Percentiles rank a stretch among this genome's conserved stretches.
These are phyloP conservation scores for Fusarium albidum DNA, from an alignment of 2,329 filamentous ascomycete species.

Conservation along the genomic window DNA sequence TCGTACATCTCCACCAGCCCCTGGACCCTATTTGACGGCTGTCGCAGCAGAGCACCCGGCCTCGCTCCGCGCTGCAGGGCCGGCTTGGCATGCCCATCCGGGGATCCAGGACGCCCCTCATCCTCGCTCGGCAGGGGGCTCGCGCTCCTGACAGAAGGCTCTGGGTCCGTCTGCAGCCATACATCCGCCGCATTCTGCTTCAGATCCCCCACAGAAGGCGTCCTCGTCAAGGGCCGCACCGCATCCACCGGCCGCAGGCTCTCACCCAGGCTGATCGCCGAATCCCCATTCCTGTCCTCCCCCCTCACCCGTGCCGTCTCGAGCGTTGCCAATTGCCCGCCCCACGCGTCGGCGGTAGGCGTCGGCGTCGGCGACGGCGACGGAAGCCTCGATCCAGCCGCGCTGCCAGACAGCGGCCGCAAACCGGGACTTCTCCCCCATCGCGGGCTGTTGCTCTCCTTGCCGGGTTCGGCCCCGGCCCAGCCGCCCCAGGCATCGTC, in stretches of 20 bases:
- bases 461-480: constrained; percentile 45
- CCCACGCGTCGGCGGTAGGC: constrained; percentile 32
- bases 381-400: constrained; percentile 36
- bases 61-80: constrained; percentile 22
- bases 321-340: constrained; percentile 29
- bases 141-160: constrained; percentile 15
- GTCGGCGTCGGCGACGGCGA: constrained; percentile 38
- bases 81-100: constrained; percentile 24
- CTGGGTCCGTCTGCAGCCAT: constrained; percentile 24
- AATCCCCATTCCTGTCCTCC: constrained; percentile 40
- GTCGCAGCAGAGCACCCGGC: constrained; percentile 25
- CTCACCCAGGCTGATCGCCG: constrained; percentile 41
- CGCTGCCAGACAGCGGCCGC: constrained; percentile 39
- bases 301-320: constrained; percentile 25
- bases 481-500: constrained; percentile 49
- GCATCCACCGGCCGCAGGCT: constrained; percentile 21
- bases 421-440: constrained; percentile 46
- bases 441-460: constrained; percentile 36
- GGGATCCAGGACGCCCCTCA: constrained; percentile 28
- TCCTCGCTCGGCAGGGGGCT: constrained; percentile 22
- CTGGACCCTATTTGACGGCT: constrained; percentile 55
- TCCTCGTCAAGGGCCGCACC: constrained; percentile 15
- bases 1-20: constrained; percentile 61
- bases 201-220: constrained; percentile 15
- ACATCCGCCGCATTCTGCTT: constrained; percentile 31